Evolutionary conservation across 148 eudicot genomes (phyloP), one percentile per base, ranked within the genome.

Genomic region (Camellia lanceoleosa): DNA sequence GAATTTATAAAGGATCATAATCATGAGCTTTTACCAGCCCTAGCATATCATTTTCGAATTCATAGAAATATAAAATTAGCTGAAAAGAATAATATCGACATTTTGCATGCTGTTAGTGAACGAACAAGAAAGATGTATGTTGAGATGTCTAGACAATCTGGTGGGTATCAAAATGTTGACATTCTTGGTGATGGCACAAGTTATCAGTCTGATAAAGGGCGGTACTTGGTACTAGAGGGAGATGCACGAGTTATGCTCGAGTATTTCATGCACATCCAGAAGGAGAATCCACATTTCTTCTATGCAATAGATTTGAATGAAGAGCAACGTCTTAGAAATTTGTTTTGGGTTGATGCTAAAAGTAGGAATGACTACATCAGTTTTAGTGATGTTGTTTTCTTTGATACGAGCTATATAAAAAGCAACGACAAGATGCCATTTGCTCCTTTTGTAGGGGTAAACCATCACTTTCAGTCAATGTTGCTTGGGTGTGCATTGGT

Each of bases 11-110:
- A 83, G 75, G 89, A 89, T 68, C 91, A 89, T 76, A 89, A 89
- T 66, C 91, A 89, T 59, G 91, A 89, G 83, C 91, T 89, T 79
- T 85, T 89, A 76, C 91, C 91, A 13, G 88, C 85, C 52, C 82
- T 87, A 49, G 88, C 85, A 14, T 88, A 89, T 59, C 89, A 87
- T 79, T 89, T 89, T 70, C 83, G 89, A 68, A 85, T 88, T 75
- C 88, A 89, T 82, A 80, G 87, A 78, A 83, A 81, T 78, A 75
- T 82, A 52, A 85, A 85, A 76, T 62, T 85, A 64, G 80, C 82
- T 75, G 87, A 85, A 80, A 85, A 85, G 79, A 85, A 78, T 73
- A 85, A 85, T 82, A 85, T 82, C 41, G 87, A 85, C 73, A 82
- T 85, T 64, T 41, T 82, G 56, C 79, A 84, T 49, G 87, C 84